Conservation (phyloP, 1,284 basidiomycete genomes). For the Tylopilus orsonianus region DNA sequence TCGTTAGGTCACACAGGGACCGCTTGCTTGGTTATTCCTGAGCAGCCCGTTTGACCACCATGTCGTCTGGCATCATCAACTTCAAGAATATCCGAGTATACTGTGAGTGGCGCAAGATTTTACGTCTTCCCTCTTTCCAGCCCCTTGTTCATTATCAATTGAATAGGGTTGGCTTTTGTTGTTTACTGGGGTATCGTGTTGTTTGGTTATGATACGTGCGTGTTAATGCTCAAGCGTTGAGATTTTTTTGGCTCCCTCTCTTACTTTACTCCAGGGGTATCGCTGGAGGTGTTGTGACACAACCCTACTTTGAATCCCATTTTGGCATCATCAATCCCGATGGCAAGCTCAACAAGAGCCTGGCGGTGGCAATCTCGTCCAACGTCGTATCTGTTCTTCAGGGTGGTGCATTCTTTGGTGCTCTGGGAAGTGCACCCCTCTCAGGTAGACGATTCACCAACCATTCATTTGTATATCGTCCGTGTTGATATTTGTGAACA, state of each 20-base stretch:
- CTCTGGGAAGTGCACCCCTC: slow-evolving; percentile 61
- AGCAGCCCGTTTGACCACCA: background rate
- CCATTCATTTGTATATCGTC: background rate
- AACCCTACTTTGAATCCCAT: slow-evolving; percentile 57
- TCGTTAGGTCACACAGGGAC: background rate
- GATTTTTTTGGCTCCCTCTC: background rate
- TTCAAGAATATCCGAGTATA: slow-evolving; percentile 62
- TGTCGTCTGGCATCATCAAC: slow-evolving; percentile 11
- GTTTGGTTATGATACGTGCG: slow-evolving; percentile 76
- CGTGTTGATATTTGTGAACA: background rate
- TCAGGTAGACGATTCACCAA: slow-evolving; percentile 45
- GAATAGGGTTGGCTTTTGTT: slow-evolving; percentile 66
- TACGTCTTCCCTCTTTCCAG: background rate
- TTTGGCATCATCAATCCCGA: slow-evolving; percentile 56
- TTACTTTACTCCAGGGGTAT: slow-evolving; percentile 39
- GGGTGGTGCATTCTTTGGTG: slow-evolving; percentile 80
- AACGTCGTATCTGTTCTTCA: slow-evolving; percentile 78
- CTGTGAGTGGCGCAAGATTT: slow-evolving; percentile 39
- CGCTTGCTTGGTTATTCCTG: background rate
- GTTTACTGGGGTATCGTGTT: slow-evolving; percentile 78
- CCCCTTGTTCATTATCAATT: slow-evolving; percentile 4
- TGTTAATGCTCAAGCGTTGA: slow-evolving; percentile 18
- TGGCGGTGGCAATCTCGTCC: slow-evolving; percentile 50
- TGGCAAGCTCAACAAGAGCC: slow-evolving; percentile 36
- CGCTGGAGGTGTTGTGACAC: slow-evolving; percentile 67